Percentiles rank a stretch among this genome's conserved stretches.
Conservation (phyloP, 2,329 filamentous ascomycete genomes). For the Aspergillus fischeri region DNA sequence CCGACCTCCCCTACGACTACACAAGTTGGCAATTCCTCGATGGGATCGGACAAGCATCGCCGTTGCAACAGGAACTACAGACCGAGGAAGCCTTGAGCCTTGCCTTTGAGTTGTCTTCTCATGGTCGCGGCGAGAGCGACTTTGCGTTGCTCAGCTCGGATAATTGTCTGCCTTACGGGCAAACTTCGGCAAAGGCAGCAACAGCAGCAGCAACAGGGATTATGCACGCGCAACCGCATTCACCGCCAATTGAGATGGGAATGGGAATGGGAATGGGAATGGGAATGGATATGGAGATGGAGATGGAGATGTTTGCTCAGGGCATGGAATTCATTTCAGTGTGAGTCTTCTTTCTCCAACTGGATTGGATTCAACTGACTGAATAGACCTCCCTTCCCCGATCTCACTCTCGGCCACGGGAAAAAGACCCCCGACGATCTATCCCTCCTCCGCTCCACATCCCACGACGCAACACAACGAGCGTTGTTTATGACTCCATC, state of each 20-base stretch:
- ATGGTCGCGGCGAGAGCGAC: background rate
- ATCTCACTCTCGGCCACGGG: background rate
- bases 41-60: conserved; percentile 1
- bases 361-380: no score
- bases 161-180: background rate
- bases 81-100: background rate
- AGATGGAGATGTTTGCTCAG: background rate
- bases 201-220: no score
- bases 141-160: background rate
- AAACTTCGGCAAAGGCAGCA: background rate
- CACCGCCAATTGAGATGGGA: background rate
- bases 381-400: conserved; percentile 3
- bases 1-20: conserved; percentile 7
- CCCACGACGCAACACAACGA: conserved; percentile 19
- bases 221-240: background rate
- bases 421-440: background rate
- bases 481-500: conserved; percentile 21
- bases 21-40: conserved; percentile 10
- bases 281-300: background rate
- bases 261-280: no score
- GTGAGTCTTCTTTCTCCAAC: background rate
- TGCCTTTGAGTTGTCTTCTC: background rate
- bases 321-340: background rate
- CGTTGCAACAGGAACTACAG: background rate
- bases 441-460: conserved; percentile 15